phyloP scores from a whole-genome alignment of 352 stramenopile genomes.

The Globisporangium solare region DNA sequence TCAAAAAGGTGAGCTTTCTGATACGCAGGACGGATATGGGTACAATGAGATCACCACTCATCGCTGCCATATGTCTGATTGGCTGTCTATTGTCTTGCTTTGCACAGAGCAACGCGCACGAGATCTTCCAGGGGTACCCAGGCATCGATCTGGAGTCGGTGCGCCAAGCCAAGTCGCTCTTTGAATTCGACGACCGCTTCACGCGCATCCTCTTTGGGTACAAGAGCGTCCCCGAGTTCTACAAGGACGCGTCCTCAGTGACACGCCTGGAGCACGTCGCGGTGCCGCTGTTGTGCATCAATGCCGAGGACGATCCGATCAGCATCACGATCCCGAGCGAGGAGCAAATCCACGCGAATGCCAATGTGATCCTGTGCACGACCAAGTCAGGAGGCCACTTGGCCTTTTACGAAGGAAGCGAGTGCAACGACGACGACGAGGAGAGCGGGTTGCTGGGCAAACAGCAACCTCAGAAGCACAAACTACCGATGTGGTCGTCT shows the following conservation, averaged over 20 bases:
- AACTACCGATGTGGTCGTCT: constrained; percentile 28
- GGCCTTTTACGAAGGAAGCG: constrained; percentile 52
- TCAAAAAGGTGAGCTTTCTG: constrained; percentile 29
- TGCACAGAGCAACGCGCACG: constrained; percentile 31
- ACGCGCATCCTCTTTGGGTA: constrained; percentile 59
- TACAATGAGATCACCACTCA: not conserved
- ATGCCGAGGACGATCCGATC: constrained; percentile 60
- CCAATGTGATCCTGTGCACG: constrained; percentile 57
- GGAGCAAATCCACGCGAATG: constrained; percentile 32
- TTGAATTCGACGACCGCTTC: constrained; percentile 61
- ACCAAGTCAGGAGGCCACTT: constrained; percentile 67
- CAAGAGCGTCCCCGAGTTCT: constrained; percentile 54
- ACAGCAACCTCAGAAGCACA: no score
- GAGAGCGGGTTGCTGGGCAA: no score
- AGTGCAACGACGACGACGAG: no score
- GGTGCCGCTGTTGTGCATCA: constrained; percentile 62
- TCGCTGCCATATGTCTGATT: no score
- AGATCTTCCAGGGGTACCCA: constrained; percentile 42
- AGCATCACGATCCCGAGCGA: constrained; percentile 32
- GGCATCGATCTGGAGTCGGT: constrained; percentile 42
- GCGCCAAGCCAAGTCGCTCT: constrained; percentile 24
- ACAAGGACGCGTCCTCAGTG: constrained; percentile 43
- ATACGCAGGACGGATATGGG: no score
- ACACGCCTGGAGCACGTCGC: constrained; percentile 28
- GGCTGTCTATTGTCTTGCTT: no score